Base-by-base conservation (phyloP, 164 flowering plant species). In the Akebia trifoliata region DNA sequence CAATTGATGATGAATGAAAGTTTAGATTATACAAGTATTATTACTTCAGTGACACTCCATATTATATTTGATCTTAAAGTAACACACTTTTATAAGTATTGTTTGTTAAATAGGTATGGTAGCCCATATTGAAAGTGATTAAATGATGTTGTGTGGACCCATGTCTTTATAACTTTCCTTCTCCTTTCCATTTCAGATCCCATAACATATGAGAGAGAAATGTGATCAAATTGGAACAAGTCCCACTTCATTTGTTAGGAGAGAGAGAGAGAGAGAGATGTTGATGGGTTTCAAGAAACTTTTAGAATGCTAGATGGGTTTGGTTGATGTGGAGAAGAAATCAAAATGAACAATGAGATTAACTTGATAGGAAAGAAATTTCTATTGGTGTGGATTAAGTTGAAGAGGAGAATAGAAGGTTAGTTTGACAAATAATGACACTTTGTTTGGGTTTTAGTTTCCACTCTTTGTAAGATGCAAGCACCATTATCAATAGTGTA, bases 31-130 rank as follows among this genome's bases (percentile, higher is more conserved):
- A 43, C 7, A 21, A 50, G 60, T 25, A 63, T 39, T 73, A 48
- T 57, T 67, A 61, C 77, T 74, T 70, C 32, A 56, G 42, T 4
- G 14, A 48, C 40, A 73, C 69, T 73, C 52, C 43, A 51, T 44
- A 21, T 44, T 5, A 51, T 15, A 56, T 63, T 70, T 56, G 63
- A 53, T 66, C 36, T 31, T 56, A 43, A 66, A 66, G 69, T 35
- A 63, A 63, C 49, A 69, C 43, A 30, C 43, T 68, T 65, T 54
- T 31, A 64, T 10, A 57, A 62, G 57, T 49, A 48, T 44, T 55
- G 63, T 68, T 52, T 60, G 55, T 43, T 63, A 62, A 55, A 21
- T 49, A 24, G 12, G 44, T 17, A 45, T 39, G 46, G 48, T 64
- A 30, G 54, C 55, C 71, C 53, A 57, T 37, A 52, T 61, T 56